A percentile compares a stretch with the other conserved stretches of the same genome.
These are phyloP conservation scores for Vigna unguiculata DNA, from an alignment of 306 rosid species.

Conservation along the genomic window DNA sequence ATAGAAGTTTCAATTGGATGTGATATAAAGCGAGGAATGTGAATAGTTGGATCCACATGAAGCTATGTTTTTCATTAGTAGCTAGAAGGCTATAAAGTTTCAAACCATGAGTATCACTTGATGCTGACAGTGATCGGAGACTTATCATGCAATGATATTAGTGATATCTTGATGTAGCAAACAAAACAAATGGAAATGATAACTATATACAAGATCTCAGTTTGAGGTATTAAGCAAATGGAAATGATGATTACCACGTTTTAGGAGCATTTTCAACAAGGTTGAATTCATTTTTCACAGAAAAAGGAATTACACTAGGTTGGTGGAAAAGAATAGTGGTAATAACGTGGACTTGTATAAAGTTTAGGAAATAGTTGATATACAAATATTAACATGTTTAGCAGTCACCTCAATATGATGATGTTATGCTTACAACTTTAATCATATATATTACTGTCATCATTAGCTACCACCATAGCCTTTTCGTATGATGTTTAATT, in stretches of 20 bases:
- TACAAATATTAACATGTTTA: conserved; percentile 10
- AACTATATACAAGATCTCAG: conserved; percentile 45
- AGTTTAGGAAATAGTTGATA: conserved; percentile 11
- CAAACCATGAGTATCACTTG: conserved; percentile 32
- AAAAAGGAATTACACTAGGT: too few species aligned
- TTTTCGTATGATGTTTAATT: conserved; percentile 22
- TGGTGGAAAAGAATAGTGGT: conserved; percentile 33
- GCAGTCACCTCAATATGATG: conserved; percentile 50
- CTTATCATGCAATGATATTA: not conserved
- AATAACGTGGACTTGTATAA: conserved; percentile 47
- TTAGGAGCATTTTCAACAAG: conserved; percentile 50
- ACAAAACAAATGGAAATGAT: conserved; percentile 49
- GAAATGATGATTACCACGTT: conserved; percentile 51
- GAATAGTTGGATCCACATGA: conserved; percentile 35
- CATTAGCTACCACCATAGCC: conserved; percentile 38
- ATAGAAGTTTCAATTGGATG: conserved; percentile 51
- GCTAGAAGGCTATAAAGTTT: conserved; percentile 50
- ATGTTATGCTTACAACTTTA: conserved; percentile 9
- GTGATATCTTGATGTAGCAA: conserved; percentile 25
- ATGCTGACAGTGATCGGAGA: conserved; percentile 38
- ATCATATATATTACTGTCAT: conserved; percentile 40
- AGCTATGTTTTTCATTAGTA: conserved; percentile 43
- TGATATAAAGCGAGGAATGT: conserved; percentile 26
- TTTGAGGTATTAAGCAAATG: conserved; percentile 36
- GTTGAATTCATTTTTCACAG: too few species aligned